A percentile compares a stretch with the other conserved stretches of the same genome.
These are phyloP conservation scores for Eucalyptus curtisii DNA, from an alignment of 345 rosid species.

Conservation along the genomic window DNA sequence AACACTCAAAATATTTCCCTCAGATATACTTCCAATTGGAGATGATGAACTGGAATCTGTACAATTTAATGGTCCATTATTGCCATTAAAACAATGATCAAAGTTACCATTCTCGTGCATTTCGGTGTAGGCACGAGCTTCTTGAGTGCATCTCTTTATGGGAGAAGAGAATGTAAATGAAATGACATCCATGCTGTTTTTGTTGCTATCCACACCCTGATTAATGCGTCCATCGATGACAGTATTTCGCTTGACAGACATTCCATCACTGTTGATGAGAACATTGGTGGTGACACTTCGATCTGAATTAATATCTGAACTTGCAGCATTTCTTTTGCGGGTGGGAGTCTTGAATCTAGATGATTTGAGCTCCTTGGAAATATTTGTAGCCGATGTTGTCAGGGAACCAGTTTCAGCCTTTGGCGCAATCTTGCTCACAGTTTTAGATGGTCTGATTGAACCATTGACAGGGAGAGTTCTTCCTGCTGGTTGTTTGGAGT, in stretches of 20 bases:
- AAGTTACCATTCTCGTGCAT: background rate
- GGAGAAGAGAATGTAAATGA: constrained; percentile 88
- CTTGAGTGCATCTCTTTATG: constrained; percentile 25
- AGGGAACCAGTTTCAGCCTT: constrained; percentile 23
- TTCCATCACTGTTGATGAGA: constrained; percentile 17
- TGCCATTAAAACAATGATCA: constrained; percentile 9
- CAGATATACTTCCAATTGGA: constrained; percentile 28
- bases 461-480: constrained; percentile 16
- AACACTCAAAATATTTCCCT: constrained; percentile 40
- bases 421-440: constrained; percentile 15
- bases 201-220: constrained; percentile 7
- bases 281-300: constrained; percentile 14
- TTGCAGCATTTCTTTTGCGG: constrained; percentile 3
- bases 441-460: constrained; percentile 14
- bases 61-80: constrained; percentile 2
- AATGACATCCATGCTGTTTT: constrained; percentile 58
- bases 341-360: constrained; percentile 24
- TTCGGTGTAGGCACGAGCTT: background rate
- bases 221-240: background rate
- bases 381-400: constrained; percentile 8
- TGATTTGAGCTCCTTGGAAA: constrained; percentile 18
- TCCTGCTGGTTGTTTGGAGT: constrained; percentile 20
- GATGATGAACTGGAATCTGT: constrained; percentile 14
- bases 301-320: constrained; percentile 8
- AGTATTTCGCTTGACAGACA: constrained; percentile 18